phyloP scores from a whole-genome alignment of 257 asterid genomes.

The Osmanthus fragrans region DNA sequence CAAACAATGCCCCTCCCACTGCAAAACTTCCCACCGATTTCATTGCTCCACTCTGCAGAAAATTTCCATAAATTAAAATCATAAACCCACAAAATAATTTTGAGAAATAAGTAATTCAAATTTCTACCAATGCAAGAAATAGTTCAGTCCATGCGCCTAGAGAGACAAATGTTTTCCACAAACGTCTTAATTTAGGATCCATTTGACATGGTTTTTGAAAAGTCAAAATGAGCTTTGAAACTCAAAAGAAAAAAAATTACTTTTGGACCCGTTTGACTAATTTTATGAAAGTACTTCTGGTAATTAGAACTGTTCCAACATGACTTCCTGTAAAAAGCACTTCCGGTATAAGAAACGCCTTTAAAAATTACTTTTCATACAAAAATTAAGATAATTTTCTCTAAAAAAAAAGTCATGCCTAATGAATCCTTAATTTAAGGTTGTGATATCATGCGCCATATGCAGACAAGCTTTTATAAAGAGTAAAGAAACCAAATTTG shows the following conservation, averaged over 20 bases:
- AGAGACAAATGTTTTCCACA: not conserved
- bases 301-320: too few species aligned
- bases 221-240: too few species aligned
- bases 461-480: not conserved
- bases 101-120: not conserved
- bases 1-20: slow-evolving; percentile 47
- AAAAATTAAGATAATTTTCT: too few species aligned
- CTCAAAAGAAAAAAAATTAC: too few species aligned
- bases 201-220: too few species aligned
- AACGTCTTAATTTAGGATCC: too few species aligned
- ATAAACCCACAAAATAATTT: not conserved
- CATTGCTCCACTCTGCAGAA: slow-evolving; percentile 68
- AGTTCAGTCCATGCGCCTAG: not conserved
- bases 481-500: not conserved
- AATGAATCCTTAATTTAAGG: not conserved
- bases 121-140: not conserved
- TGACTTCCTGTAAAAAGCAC: too few species aligned
- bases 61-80: not conserved
- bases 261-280: too few species aligned
- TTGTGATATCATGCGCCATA: slow-evolving; percentile 15
- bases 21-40: slow-evolving; percentile 51
- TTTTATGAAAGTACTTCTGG: too few species aligned
- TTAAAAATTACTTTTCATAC: too few species aligned
- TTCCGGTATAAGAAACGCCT: too few species aligned
- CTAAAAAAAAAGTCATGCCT: too few species aligned